phyloP scores from a whole-genome alignment of 2,329 filamentous ascomycete species.

The Aspergillus fructus region DNA sequence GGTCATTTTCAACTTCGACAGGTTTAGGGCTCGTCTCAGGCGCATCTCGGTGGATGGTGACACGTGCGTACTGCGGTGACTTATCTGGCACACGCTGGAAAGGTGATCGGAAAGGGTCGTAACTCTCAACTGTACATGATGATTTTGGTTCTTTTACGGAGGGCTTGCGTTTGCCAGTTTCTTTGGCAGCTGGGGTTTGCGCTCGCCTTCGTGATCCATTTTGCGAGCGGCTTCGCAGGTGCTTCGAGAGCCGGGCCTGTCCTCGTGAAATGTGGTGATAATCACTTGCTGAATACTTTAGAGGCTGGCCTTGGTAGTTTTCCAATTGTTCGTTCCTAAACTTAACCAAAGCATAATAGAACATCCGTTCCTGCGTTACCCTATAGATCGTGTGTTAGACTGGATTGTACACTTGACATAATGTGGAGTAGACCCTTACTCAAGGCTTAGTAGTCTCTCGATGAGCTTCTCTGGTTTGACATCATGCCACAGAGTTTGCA shows the following conservation, averaged over 20 bases:
- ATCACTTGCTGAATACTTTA: constrained; percentile 85
- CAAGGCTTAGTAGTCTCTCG: constrained; percentile 63
- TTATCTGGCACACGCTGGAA: constrained; percentile 47
- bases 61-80: constrained; percentile 62
- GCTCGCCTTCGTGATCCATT: constrained; percentile 25
- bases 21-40: constrained; percentile 11
- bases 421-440: constrained; percentile 50
- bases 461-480: constrained; percentile 71
- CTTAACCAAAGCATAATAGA: constrained; percentile 80
- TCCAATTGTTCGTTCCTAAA: constrained; percentile 84
- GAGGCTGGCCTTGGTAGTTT: constrained; percentile 72
- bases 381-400: constrained; percentile 42
- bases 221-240: constrained; percentile 15
- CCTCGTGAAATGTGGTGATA: constrained; percentile 71
- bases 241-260: constrained; percentile 31
- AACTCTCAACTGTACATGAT: constrained; percentile 59
- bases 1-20: constrained; percentile 10
- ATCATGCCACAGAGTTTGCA: constrained; percentile 89
- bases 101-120: constrained; percentile 80
- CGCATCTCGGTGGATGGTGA: constrained; percentile 63
- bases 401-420: background rate
- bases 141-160: constrained; percentile 50
- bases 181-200: constrained; percentile 39
- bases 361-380: constrained; percentile 86
- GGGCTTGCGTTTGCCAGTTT: constrained; percentile 52